These are phyloP conservation scores for Linnemannia zychae DNA, from an alignment of 192 early-diverging fungal species.

Conservation along the genomic window DNA sequence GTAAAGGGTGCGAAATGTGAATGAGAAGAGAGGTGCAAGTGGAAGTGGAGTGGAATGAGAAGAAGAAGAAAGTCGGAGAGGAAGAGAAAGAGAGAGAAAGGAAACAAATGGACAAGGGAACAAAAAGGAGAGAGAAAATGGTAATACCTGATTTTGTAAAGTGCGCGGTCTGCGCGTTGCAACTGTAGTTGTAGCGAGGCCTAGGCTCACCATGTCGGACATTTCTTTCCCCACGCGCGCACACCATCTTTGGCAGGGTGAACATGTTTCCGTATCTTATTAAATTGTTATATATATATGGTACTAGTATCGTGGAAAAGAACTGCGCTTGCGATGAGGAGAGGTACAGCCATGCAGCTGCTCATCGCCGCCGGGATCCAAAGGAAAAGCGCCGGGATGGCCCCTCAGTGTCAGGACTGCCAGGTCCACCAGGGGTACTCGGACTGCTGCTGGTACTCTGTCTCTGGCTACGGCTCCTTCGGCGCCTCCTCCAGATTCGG, in stretches of 20 bases:
- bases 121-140: neutral
- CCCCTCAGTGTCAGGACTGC: neutral
- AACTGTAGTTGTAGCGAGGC: too few species aligned
- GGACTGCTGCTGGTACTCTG: neutral
- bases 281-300: too few species aligned
- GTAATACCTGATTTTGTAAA: too few species aligned
- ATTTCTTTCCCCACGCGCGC: too few species aligned
- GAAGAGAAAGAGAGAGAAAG: neutral
- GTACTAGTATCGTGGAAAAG: too few species aligned
- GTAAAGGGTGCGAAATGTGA: neutral
- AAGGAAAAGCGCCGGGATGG: slow-evolving; percentile 9
- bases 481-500: slow-evolving; percentile 13
- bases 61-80: neutral
- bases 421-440: slow-evolving; percentile 1
- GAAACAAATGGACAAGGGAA: neutral
- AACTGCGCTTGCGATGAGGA: neutral
- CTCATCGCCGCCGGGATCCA: slow-evolving; percentile 10
- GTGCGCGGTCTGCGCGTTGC: too few species aligned
- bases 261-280: too few species aligned
- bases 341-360: too few species aligned
- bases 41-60: neutral
- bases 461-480: slow-evolving; percentile 2
- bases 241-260: too few species aligned
- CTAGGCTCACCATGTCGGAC: too few species aligned
- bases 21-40: neutral